phyloP scores from a whole-genome alignment of 179 eudicot species.

The Heliamphora ciliata region DNA sequence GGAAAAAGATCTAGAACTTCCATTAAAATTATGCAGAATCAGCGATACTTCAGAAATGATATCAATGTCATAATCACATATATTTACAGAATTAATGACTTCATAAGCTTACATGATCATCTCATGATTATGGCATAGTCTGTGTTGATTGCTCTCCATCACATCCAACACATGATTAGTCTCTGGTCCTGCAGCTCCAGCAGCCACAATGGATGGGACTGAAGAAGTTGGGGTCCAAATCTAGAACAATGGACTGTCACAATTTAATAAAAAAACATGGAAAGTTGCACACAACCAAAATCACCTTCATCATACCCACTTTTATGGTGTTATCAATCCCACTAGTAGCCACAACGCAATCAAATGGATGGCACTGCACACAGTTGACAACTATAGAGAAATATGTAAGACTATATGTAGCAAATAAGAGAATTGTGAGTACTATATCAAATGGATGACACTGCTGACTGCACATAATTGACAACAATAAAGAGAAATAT shows the following conservation, averaged over 20 bases:
- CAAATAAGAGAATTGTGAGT: neutral
- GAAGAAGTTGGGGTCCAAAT: slow-evolving; percentile 85
- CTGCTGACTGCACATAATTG: slow-evolving; percentile 24
- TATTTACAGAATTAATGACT: neutral
- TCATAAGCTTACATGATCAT: slow-evolving; percentile 51
- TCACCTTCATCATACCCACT: slow-evolving; percentile 32
- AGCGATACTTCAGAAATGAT: neutral
- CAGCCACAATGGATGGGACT: slow-evolving; percentile 58
- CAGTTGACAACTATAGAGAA: slow-evolving; percentile 79
- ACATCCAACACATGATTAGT: slow-evolving; percentile 51
- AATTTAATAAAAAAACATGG: neutral
- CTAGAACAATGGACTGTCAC: slow-evolving; percentile 32
- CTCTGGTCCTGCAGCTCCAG: slow-evolving; percentile 65
- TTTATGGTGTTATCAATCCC: slow-evolving; percentile 91
- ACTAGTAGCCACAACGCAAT: slow-evolving; percentile 84
- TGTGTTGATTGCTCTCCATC: slow-evolving; percentile 77
- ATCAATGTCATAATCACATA: neutral
- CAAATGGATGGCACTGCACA: slow-evolving; percentile 90
- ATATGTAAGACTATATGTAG: neutral
- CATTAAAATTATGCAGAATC: neutral
- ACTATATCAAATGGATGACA: slow-evolving; percentile 68
- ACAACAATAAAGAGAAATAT: slow-evolving; percentile 21
- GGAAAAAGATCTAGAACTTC: slow-evolving; percentile 4
- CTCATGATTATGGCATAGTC: slow-evolving; percentile 62
- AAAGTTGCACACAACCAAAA: slow-evolving; percentile 1